phyloP scores from a whole-genome alignment of 305 asterid genomes.

The Fraxinus paxiana region DNA sequence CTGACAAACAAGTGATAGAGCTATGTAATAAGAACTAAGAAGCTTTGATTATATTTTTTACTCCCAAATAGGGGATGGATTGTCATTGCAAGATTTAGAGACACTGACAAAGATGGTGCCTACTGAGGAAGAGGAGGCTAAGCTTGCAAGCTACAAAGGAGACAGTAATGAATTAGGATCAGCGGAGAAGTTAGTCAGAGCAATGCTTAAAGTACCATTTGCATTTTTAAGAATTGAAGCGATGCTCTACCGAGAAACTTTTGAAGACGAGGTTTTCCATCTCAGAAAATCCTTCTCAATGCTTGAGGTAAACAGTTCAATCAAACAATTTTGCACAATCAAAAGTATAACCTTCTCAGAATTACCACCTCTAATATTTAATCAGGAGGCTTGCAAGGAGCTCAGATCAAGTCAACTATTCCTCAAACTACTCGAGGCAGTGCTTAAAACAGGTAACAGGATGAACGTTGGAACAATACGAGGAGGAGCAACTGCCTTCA shows the following conservation, averaged over 20 bases:
- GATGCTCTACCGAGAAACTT: slow-evolving; percentile 82
- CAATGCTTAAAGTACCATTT: slow-evolving; percentile 68
- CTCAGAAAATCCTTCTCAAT: slow-evolving; percentile 75
- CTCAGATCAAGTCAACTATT: slow-evolving; percentile 82
- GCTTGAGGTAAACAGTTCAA: slow-evolving; percentile 57
- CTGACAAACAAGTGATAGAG: not conserved
- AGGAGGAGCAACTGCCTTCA: slow-evolving; percentile 94
- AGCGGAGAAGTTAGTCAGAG: slow-evolving; percentile 72
- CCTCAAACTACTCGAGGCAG: slow-evolving; percentile 84
- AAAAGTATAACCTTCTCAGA: not conserved
- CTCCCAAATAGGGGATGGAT: slow-evolving; percentile 55
- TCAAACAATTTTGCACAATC: not conserved
- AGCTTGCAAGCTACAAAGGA: slow-evolving; percentile 66
- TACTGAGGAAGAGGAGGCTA: slow-evolving; percentile 72
- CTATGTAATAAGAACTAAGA: not conserved
- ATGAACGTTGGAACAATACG: slow-evolving; percentile 87
- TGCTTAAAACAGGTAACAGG: slow-evolving; percentile 83
- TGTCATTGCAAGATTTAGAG: slow-evolving; percentile 78
- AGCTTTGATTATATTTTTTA: not conserved
- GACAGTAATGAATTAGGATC: slow-evolving; percentile 61
- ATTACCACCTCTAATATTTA: not conserved
- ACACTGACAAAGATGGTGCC: slow-evolving; percentile 83
- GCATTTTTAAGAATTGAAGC: slow-evolving; percentile 75
- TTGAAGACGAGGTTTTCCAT: slow-evolving; percentile 72
- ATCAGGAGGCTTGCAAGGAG: slow-evolving; percentile 90